Base-by-base conservation (phyloP, 2,329 filamentous ascomycete species). In the Alternaria incomplexa region DNA sequence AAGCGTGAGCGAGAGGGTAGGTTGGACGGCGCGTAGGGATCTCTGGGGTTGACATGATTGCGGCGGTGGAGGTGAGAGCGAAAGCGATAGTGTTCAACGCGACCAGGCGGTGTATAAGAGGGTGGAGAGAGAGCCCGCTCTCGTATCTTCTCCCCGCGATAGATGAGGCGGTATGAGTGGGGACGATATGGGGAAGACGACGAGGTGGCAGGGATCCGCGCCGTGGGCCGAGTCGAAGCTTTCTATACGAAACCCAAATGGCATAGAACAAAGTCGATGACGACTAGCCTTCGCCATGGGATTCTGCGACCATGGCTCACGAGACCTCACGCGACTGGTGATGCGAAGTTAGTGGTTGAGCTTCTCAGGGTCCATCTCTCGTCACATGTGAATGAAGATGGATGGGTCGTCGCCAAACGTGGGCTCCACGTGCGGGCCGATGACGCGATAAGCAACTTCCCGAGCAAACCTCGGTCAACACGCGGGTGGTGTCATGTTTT, bases 1-100 rank as follows among this genome's bases (percentile, higher is more conserved):
- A 76, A 15, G 80, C 78, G 65, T 84, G 76, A 52, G 82, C 83
- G 44, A 82, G 76, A 3, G 83, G 82, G 65, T 83, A 83, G 4
- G 82, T 84, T 15, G 81, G 77, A n/a, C 67, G 71, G 51, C 77
- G 77, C 46, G 60, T 56, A 25, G 64, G 69, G 15, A 32, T 28
- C n/a, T 50, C 44, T 11, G 65, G 61, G 10, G 63, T 51, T 4
- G 65, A 26, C 67, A 65, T 66, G 51, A 17, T 57, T 51, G 46
- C 40, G 9, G 43, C 2, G 17, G 46, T 30, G 28, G 56, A 6
- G 22, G 32, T 26, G 25, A 12, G 15, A 45, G 32, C 32, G 25
- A 47, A 17, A 43, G 11, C 26, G 25, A 23, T 15, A 13, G 47
- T 30, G n/a, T 54, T 44, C 32, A 43, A 32, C 20, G 45, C 50